A percentile compares a stretch with the other conserved stretches of the same genome.
phyloP scores from a whole-genome alignment of 78 protist species.

The Anaeramoeba flamelloides region DNA sequence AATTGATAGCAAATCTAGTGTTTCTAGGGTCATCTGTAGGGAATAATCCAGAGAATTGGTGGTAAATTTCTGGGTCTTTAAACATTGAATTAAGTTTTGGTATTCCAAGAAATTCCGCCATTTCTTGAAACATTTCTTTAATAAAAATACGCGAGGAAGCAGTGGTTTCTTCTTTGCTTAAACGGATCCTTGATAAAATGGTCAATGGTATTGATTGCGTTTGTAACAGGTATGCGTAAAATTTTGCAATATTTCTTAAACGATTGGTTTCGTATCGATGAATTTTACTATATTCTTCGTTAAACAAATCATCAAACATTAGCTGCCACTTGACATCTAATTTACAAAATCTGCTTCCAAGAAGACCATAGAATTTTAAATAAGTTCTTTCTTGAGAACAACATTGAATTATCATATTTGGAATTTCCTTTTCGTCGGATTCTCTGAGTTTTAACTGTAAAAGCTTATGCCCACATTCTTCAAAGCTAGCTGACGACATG shows the following conservation, averaged over 20 bases:
- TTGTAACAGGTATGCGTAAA: constrained; percentile 43
- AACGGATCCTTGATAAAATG: constrained; percentile 23
- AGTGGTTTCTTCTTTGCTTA: constrained; percentile 63
- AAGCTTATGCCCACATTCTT: constrained; percentile 88
- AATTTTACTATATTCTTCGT: constrained; percentile 42
- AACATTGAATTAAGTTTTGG: constrained; percentile 32
- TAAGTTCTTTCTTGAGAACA: constrained; percentile 77
- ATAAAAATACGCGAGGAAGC: constrained; percentile 78
- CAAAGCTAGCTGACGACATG: constrained; percentile 54
- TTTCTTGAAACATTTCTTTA: constrained; percentile 66
- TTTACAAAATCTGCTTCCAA: constrained; percentile 63
- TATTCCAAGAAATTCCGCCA: constrained; percentile 68
- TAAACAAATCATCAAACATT: background rate
- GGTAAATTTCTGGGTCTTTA: constrained; percentile 23
- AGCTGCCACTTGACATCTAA: constrained; percentile 46
- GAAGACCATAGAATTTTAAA: constrained; percentile 55
- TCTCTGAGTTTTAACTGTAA: constrained; percentile 21
- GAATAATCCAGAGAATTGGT: constrained; percentile 30
- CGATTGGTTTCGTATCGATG: constrained; percentile 77
- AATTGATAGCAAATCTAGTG: constrained; percentile 84
- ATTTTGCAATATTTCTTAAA: constrained; percentile 48
- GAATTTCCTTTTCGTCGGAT: constrained; percentile 53
- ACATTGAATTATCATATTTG: constrained; percentile 80
- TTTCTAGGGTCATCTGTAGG: constrained; percentile 70
- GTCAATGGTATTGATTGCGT: constrained; percentile 46